Conservation (phyloP, 129 eudicot genomes). For the Gnaphalium uliginosum region DNA sequence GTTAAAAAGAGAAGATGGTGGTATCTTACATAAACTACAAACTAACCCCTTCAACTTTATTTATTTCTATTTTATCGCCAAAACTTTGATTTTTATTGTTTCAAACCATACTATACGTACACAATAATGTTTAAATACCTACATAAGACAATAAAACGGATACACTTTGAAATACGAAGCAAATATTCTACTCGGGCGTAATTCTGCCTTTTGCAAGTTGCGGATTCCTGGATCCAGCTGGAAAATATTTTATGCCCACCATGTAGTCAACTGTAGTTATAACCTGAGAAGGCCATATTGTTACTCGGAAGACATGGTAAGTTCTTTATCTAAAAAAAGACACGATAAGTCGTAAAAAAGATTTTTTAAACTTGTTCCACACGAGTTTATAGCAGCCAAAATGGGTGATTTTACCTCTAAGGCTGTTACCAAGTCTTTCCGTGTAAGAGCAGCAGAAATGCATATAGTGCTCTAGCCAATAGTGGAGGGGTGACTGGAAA, state of each 20-base stretch:
- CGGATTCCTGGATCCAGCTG: constrained; percentile 77
- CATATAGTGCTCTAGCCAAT: constrained; percentile 81
- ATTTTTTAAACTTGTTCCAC: no score
- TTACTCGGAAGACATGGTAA: background rate
- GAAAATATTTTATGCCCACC: constrained; percentile 90
- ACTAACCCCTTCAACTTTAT: background rate
- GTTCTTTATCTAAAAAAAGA: no score
- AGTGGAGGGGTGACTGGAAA: constrained; percentile 87
- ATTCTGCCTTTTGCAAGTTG: constrained; percentile 58
- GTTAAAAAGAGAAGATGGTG: background rate
- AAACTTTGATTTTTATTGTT: background rate
- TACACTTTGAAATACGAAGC: no score
- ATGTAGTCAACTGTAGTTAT: constrained; percentile 83
- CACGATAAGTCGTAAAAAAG: background rate
- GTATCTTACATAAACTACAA: constrained; percentile 4
- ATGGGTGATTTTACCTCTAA: constrained; percentile 32
- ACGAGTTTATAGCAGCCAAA: no score
- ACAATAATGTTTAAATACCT: no score
- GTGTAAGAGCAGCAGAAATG: constrained; percentile 86
- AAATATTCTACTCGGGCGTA: no score
- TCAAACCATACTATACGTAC: no score
- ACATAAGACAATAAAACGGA: no score
- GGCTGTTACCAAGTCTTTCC: constrained; percentile 83
- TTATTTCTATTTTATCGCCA: background rate
- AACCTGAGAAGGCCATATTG: constrained; percentile 46